These are phyloP conservation scores for Volvox africanus DNA, from an alignment of 139 green algal genomes.

Conservation along the genomic window DNA sequence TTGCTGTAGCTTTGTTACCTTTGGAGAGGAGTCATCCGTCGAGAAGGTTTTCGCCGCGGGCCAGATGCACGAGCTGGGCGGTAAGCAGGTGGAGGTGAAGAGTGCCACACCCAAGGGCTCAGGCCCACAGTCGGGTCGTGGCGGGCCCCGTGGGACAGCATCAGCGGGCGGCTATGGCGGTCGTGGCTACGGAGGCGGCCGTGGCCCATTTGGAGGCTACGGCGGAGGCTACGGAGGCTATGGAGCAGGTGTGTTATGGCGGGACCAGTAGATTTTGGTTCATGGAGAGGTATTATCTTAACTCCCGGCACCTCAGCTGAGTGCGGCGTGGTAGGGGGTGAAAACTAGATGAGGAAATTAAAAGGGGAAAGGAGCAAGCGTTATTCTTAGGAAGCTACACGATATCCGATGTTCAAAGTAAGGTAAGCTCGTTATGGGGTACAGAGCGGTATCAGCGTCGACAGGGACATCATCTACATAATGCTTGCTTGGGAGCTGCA, in stretches of 20 bases:
- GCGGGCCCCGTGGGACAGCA: background rate
- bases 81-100: conserved; percentile 89
- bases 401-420: no score
- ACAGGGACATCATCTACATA: no score
- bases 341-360: no score
- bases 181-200: conserved; percentile 3
- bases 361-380: no score
- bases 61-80: conserved; percentile 79
- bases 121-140: conserved; percentile 46
- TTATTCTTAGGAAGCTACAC: no score
- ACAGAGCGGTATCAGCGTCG: no score
- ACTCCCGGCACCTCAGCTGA: no score
- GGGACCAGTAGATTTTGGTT: background rate
- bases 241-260: conserved; percentile 32
- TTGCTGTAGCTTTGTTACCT: conserved; percentile 86
- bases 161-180: conserved; percentile 10
- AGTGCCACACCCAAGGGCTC: conserved; percentile 84
- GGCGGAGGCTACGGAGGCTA: conserved; percentile 29
- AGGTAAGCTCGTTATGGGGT: no score
- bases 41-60: conserved; percentile 75
- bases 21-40: conserved; percentile 79
- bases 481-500: no score
- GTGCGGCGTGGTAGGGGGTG: no score
- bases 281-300: no score
- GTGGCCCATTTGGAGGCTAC: conserved; percentile 5